Conservation (phyloP, 306 rosid genomes). For the Pachyrhizus erosus region DNA sequence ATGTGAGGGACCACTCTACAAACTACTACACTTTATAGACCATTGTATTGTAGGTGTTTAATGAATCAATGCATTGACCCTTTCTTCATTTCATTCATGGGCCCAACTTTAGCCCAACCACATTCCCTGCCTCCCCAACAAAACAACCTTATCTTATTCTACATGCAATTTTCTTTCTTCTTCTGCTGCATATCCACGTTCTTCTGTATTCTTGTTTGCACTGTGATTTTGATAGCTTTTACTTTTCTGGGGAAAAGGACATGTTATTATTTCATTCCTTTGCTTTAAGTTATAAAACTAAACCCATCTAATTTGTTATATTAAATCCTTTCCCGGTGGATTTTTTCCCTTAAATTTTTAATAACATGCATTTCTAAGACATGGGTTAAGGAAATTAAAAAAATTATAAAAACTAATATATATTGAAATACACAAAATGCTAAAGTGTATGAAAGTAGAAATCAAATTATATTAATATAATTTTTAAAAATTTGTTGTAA, state of each 20-base stretch:
- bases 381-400: no score
- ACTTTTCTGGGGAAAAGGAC: not conserved
- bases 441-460: no score
- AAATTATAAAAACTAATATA: no score
- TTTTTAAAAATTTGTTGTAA: no score
- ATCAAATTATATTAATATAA: no score
- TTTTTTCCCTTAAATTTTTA: no score
- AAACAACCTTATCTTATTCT: not conserved
- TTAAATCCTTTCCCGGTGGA: no score
- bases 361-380: no score
- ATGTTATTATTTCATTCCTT: not conserved
- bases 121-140: conserved; percentile 32
- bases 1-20: conserved; percentile 38
- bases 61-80: not conserved
- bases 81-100: not conserved
- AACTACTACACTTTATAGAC: not conserved
- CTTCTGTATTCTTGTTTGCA: not conserved
- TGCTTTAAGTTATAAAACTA: no score
- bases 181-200: not conserved
- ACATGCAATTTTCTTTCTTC: not conserved
- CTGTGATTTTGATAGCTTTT: not conserved
- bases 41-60: not conserved
- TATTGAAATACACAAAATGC: no score
- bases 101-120: conserved; percentile 53
- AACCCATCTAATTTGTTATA: no score